Conservation (phyloP, 306 rosid species). For the Pyrus communis region DNA sequence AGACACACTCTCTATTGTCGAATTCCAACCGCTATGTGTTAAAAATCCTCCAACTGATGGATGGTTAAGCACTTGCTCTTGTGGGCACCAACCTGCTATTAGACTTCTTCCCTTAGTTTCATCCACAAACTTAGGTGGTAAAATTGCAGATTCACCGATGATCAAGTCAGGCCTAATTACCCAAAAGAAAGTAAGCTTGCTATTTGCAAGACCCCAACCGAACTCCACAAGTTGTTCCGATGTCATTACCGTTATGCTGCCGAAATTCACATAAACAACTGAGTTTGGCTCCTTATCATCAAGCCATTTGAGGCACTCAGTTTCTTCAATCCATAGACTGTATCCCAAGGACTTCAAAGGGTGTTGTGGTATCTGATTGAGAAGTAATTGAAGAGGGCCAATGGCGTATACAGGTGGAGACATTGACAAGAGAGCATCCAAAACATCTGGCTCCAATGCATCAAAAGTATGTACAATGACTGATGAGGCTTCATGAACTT, state of each 20-base stretch:
- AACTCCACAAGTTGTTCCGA: not conserved
- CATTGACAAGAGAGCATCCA: not conserved
- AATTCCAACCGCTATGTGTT: constrained; percentile 13
- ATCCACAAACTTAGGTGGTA: not conserved
- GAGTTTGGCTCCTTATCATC: not conserved
- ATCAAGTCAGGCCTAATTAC: not conserved
- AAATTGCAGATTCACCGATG: not conserved
- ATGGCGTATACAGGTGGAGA: not conserved
- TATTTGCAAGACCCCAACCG: constrained; percentile 7
- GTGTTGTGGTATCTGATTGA: not conserved
- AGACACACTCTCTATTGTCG: not conserved
- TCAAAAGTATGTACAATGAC: not conserved
- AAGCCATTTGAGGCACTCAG: not conserved
- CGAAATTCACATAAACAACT: not conserved
- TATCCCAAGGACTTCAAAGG: not conserved
- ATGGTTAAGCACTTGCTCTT: constrained; percentile 5
- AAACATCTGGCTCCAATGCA: not conserved
- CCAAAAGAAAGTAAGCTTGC: not conserved
- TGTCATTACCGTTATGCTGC: not conserved
- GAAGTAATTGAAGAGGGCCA: not conserved
- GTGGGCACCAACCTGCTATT: constrained; percentile 3
- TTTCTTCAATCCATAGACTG: constrained; percentile 3
- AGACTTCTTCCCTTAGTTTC: not conserved
- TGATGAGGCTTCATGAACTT: not conserved
- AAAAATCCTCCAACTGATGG: not conserved